A percentile compares a stretch with the other conserved stretches of the same genome.
These are phyloP conservation scores for Acanthamoeba lugdunensis DNA, from an alignment of 208 protist species.

Conservation along the genomic window DNA sequence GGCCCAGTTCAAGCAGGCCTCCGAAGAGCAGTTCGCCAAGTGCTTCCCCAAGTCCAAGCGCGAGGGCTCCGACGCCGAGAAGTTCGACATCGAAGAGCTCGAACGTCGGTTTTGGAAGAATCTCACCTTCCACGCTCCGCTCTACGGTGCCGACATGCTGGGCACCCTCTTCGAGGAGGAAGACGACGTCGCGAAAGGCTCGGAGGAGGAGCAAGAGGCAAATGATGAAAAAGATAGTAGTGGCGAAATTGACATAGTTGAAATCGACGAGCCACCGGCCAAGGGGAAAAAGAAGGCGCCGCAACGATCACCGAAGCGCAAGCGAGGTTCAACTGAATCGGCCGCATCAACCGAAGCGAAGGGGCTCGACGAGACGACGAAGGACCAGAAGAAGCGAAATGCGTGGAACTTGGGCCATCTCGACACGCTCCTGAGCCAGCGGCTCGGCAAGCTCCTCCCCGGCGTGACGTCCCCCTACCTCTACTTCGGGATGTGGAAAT, in stretches of 20 bases:
- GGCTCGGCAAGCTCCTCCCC: constrained; percentile 69
- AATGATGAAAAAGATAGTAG: background rate
- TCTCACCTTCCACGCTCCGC: constrained; percentile 66
- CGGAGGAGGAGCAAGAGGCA: background rate
- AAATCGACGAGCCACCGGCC: constrained; percentile 5
- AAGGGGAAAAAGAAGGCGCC: background rate
- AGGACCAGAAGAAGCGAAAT: constrained; percentile 21
- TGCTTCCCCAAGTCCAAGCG: constrained; percentile 68
- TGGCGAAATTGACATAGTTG: background rate
- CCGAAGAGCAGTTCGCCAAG: constrained; percentile 63
- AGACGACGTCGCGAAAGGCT: background rate
- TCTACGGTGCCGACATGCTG: constrained; percentile 79
- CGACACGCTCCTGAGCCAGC: constrained; percentile 58
- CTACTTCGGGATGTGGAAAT: constrained; percentile 79
- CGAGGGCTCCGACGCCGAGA: constrained; percentile 54
- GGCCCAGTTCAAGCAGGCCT: constrained; percentile 60
- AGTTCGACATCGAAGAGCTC: constrained; percentile 70
- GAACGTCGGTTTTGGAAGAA: constrained; percentile 77
- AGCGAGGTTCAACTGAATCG: background rate
- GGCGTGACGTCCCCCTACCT: constrained; percentile 78
- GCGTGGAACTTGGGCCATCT: constrained; percentile 67
- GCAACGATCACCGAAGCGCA: constrained; percentile 7
- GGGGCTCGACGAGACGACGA: background rate
- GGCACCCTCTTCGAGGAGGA: constrained; percentile 73
- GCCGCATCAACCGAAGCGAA: background rate